A percentile compares a stretch with the other conserved stretches of the same genome.
Conservation (phyloP, 768 basidiomycete genomes). For the Lactarius psammicola region DNA sequence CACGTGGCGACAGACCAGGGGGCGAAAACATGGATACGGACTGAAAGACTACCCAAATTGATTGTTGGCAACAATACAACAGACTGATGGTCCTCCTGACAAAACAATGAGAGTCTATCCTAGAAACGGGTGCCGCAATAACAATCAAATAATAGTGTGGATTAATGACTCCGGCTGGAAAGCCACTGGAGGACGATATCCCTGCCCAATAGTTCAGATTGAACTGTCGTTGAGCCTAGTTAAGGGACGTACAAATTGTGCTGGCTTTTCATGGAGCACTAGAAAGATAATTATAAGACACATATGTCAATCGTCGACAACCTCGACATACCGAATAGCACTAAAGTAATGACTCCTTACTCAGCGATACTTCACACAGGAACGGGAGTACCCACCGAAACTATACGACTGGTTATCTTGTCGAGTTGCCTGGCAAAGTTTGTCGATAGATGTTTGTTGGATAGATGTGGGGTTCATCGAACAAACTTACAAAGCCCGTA, state of each 20-base stretch:
- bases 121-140: conserved; percentile 6
- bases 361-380: conserved; percentile 4
- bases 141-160: neutral
- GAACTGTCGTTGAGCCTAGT: neutral
- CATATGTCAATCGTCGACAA: neutral
- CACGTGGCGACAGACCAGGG: conserved; percentile 45
- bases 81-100: conserved; percentile 9
- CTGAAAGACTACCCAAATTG: conserved; percentile 34
- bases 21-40: conserved; percentile 82
- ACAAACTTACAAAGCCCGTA: conserved; percentile 62
- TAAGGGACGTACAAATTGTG: conserved; percentile 72
- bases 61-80: conserved; percentile 12
- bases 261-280: conserved; percentile 97
- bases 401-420: conserved; percentile 74
- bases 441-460: neutral
- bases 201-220: conserved; percentile 37
- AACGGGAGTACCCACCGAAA: conserved; percentile 62
- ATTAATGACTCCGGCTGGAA: conserved; percentile 66
- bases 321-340: conserved; percentile 65
- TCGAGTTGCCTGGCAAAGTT: conserved; percentile 59
- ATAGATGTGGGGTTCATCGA: neutral
- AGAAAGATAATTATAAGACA: neutral
- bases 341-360: conserved; percentile 37
- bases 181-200: conserved; percentile 92
- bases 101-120: conserved; percentile 5